These are phyloP conservation scores for Takashimella tepidaria DNA, from an alignment of 1,284 basidiomycete species.

Conservation along the genomic window DNA sequence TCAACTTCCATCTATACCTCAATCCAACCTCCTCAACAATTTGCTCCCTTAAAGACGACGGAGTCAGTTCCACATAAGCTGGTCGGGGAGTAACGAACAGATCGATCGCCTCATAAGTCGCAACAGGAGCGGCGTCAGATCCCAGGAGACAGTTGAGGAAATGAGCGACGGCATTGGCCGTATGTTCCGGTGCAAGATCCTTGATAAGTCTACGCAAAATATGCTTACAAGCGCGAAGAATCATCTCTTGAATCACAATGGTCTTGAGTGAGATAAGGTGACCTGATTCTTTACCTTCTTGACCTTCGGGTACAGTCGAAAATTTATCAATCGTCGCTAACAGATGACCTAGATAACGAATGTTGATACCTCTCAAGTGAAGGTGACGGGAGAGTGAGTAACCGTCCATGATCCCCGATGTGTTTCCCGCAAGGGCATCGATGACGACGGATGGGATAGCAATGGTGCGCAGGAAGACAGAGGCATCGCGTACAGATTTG, in stretches of 20 bases:
- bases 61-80: slow-evolving; percentile 51
- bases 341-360: slow-evolving; percentile 54
- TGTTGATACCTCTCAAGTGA: slow-evolving; percentile 56
- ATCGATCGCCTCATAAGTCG: slow-evolving; percentile 43
- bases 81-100: slow-evolving; percentile 32
- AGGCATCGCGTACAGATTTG: slow-evolving; percentile 54
- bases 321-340: slow-evolving; percentile 48
- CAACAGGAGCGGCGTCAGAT: slow-evolving; percentile 47
- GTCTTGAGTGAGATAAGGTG: slow-evolving; percentile 42
- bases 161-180: slow-evolving; percentile 51
- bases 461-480: slow-evolving; percentile 51
- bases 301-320: slow-evolving; percentile 37
- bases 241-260: slow-evolving; percentile 54
- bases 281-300: slow-evolving; percentile 27
- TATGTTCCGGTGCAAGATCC: slow-evolving; percentile 45
- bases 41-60: slow-evolving; percentile 47
- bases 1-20: slow-evolving; percentile 53
- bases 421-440: slow-evolving; percentile 51
- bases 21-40: slow-evolving; percentile 48
- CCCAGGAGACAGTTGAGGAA: slow-evolving; percentile 59
- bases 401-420: slow-evolving; percentile 52
- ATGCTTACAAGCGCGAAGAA: slow-evolving; percentile 54
- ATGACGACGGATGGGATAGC: slow-evolving; percentile 51
- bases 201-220: slow-evolving; percentile 49
- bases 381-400: slow-evolving; percentile 51